Base-by-base conservation (phyloP, 306 rosid species). In the Quercus glauca region DNA sequence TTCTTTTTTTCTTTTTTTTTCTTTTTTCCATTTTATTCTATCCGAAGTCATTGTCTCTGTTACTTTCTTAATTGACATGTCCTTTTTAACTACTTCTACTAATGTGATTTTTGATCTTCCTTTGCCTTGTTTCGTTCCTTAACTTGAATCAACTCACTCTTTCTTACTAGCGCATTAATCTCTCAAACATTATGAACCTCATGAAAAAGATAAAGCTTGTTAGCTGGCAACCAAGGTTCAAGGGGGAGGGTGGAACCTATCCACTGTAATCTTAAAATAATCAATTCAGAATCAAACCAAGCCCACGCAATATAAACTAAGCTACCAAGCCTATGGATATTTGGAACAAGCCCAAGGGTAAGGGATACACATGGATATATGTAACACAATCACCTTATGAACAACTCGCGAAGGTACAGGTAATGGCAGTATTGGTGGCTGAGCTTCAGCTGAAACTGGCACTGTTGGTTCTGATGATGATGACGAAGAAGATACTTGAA, bases 361-460 rank as follows among this genome's bases (percentile, higher is more conserved):
- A 67, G 0, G 35, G 49, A 15, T 6, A 6, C 51, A 56, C 35
- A 52, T 5, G 15, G 71, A 73, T 6, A 43, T 5, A 70, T n/a
- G 26, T 37, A 65, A 25, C 31, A 23, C 51, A 57, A 65, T 67
- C 73, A 89, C 98, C 94, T 84, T 88, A 68, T 85, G 86, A 76
- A 57, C 78, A 56, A 82, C 80, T 56, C 76, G 85, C 35, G 91
- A 83, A 78, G 92, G 75, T 53, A 79, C 79, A 19, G 97, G 97
- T 76, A 92, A 79, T n/a, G 97, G 97, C 83, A 94, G 85, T 82
- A 92, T 90, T 61, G 97, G 97, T 14, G 94, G 93, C 81, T 89
- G 94, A 58, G 85, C 67, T 83, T 87, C 97, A 19, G 94, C 64
- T 25, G 89, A 79, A 78, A 85, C 85, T 33, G 90, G 80, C 45